Evolutionary conservation across 148 eudicot species (phyloP).

Genomic region (Pharnaceum exiguum): DNA sequence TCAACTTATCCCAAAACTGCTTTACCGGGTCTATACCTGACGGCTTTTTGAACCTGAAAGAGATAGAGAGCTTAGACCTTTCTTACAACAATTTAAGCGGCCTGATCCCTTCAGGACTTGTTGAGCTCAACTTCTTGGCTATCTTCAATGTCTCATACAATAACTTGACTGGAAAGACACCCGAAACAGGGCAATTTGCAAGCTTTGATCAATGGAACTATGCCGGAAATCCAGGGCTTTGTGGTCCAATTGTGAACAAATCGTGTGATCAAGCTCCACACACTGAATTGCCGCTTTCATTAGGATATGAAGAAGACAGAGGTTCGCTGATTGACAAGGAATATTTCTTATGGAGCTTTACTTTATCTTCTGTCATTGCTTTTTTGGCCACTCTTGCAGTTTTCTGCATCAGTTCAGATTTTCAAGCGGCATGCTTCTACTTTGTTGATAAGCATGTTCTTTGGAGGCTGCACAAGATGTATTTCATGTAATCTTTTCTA

Average conservation of each 20-base stretch:
- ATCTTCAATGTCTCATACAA: slow-evolving; percentile 7
- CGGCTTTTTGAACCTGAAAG: slow-evolving; percentile 1
- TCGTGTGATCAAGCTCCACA: not conserved
- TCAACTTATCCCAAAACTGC: slow-evolving; percentile 16
- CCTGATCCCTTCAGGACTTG: not conserved
- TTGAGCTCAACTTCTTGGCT: not conserved
- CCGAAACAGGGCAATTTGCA: slow-evolving; percentile 2
- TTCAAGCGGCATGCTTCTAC: not conserved
- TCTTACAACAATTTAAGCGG: slow-evolving; percentile 15
- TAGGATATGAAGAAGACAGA: not conserved
- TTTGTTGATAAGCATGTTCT: slow-evolving; percentile 7
- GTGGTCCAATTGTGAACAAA: not conserved
- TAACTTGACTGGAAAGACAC: slow-evolving; percentile 3
- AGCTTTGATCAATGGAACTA: slow-evolving; percentile 9
- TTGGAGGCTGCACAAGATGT: slow-evolving; percentile 7
- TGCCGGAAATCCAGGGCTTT: not conserved
- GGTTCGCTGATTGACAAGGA: not conserved
- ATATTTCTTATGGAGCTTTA: slow-evolving; percentile 15
- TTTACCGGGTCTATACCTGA: slow-evolving; percentile 6
- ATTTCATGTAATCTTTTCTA: not conserved
- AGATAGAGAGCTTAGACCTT: slow-evolving; percentile 18
- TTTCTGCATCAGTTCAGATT: not conserved
- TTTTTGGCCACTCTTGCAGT: not conserved
- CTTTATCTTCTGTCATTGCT: not conserved
- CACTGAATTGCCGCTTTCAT: not conserved